Conservation (phyloP, 495 filamentous ascomycete genomes). For the Lophiostoma macrostomum region DNA sequence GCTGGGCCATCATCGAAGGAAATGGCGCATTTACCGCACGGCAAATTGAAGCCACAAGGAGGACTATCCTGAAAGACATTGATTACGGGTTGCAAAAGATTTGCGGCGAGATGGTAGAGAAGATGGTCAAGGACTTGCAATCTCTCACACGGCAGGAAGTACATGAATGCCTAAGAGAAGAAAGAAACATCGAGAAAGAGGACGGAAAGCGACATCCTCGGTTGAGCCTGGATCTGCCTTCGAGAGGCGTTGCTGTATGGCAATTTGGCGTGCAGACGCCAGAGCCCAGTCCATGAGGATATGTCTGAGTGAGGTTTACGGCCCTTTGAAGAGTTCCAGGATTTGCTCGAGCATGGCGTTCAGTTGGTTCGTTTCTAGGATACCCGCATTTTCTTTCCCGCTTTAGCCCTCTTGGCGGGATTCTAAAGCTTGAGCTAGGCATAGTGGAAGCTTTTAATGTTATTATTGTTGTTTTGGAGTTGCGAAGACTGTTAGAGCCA, state of each 20-base stretch:
- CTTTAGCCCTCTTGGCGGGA: no score
- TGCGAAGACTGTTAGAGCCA: no score
- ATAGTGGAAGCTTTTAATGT: no score
- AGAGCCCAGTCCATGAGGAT: conserved; percentile 30
- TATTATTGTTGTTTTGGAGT: no score
- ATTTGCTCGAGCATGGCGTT: neutral
- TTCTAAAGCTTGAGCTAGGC: no score
- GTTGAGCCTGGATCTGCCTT: neutral
- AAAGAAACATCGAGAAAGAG: conserved; percentile 1
- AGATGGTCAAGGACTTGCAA: conserved; percentile 22
- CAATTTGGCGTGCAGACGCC: conserved; percentile 30
- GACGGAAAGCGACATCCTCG: conserved; percentile 6
- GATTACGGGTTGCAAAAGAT: conserved; percentile 30
- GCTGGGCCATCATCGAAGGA: conserved; percentile 24
- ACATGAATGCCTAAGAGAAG: no score
- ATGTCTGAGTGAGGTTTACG: neutral
- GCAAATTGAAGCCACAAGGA: conserved; percentile 20
- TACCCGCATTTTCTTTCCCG: no score
- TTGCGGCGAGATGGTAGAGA: conserved; percentile 19
- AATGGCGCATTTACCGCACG: neutral
- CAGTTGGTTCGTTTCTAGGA: neutral
- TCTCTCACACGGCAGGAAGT: no score
- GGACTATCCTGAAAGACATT: conserved; percentile 26
- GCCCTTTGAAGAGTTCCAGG: no score
- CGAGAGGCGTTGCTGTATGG: conserved; percentile 19